Conservation (phyloP, 2,329 filamentous ascomycete species). For the Aspergillus glaucus region DNA sequence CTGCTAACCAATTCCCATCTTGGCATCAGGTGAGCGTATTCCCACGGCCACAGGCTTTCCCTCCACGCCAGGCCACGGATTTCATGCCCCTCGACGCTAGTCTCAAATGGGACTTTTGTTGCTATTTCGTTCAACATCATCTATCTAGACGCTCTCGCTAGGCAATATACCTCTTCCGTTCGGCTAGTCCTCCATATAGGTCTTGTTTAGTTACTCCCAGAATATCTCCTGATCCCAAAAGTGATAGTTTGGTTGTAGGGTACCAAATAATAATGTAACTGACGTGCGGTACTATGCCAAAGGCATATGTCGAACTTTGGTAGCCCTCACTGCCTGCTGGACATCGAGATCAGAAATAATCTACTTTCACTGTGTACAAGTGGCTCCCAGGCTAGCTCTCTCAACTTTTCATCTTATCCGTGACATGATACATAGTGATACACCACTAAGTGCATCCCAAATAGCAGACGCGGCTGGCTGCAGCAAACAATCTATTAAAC, state of each 20-base stretch:
- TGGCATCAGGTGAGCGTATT: no score
- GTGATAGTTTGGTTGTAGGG: neutral
- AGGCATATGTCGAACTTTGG: neutral
- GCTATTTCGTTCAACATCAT: no score
- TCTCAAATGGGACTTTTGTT: no score
- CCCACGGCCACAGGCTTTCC: no score
- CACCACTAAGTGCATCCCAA: constrained; percentile 8
- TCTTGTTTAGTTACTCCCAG: no score
- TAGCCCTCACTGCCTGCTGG: neutral
- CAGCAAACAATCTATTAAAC: constrained; percentile 12
- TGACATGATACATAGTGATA: constrained; percentile 13
- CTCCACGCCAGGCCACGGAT: no score
- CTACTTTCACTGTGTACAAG: neutral
- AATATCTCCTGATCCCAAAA: neutral
- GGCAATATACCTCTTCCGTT: no score
- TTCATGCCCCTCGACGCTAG: no score
- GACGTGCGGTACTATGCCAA: neutral
- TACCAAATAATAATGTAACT: neutral
- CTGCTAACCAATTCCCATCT: no score
- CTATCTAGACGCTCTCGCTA: no score
- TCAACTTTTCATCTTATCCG: neutral
- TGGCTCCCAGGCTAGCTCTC: neutral
- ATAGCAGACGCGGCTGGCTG: constrained; percentile 14
- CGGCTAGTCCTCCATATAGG: no score
- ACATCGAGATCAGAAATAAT: neutral